Conservation (phyloP, 257 asterid species). For the Gentiana straminea region DNA sequence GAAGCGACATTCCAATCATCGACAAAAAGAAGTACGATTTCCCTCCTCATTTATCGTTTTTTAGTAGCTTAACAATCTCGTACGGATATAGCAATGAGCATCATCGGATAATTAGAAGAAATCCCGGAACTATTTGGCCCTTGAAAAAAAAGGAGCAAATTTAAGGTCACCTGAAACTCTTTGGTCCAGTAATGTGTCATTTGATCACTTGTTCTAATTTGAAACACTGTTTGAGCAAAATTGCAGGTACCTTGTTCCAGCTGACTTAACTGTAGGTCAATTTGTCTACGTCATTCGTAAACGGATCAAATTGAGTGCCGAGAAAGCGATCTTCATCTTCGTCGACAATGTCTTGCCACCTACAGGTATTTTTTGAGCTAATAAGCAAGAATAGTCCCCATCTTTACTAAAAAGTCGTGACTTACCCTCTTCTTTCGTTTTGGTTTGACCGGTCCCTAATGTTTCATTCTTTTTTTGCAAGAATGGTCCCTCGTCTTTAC, state of each 20-base stretch:
- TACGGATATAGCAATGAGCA: too few species aligned
- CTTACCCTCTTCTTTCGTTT: too few species aligned
- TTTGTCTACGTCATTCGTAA: constrained; percentile 65
- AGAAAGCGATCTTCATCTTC: constrained; percentile 64
- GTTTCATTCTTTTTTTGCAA: too few species aligned
- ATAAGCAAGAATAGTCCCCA: background rate
- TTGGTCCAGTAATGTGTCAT: too few species aligned
- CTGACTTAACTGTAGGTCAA: constrained; percentile 68
- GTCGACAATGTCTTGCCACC: constrained; percentile 61
- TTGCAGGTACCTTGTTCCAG: constrained; percentile 70
- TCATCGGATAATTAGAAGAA: too few species aligned
- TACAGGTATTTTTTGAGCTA: constrained; percentile 30
- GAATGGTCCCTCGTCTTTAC: too few species aligned
- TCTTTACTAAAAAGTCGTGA: too few species aligned
- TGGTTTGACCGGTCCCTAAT: too few species aligned
- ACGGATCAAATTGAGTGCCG: constrained; percentile 65
- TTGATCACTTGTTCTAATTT: background rate
- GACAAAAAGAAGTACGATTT: constrained; percentile 62
- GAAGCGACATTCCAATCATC: constrained; percentile 52
- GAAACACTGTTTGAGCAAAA: constrained; percentile 3
- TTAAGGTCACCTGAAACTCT: too few species aligned
- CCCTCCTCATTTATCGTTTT: background rate
- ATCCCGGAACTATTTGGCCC: too few species aligned
- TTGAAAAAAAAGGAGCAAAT: too few species aligned
- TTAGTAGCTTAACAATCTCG: too few species aligned